Base-by-base conservation (phyloP, 192 early-diverging fungal genomes). In the Lunasporangiospora selenospora region DNA sequence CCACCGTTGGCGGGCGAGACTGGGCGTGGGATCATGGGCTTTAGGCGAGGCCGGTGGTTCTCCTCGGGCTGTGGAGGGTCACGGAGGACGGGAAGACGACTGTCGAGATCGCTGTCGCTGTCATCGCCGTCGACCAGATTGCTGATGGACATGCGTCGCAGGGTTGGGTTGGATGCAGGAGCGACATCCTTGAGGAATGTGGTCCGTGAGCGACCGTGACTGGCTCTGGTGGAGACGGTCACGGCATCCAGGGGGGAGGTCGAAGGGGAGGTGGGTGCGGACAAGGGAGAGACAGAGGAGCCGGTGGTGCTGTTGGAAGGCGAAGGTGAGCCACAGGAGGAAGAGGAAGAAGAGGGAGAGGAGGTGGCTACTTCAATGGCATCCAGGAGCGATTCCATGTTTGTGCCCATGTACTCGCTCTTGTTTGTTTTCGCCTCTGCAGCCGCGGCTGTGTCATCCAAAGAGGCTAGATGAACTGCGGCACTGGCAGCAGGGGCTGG, bases 371-470 rank as follows among this genome's bases (percentile, higher is more conserved):
- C 69, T 43, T 73, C 69, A 12, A 73, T 61, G 1, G 69, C 69
- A 30, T 73, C 53, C 34, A 73, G 36, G 21, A 73, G 69, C 3
- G 69, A 73, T 37, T 73, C 69, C 69, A 73, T 73, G 43, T 57
- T 73, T 6, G 69, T 63, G 39, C 69, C 69, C 45, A 73, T 31
- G 47, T 73, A 73, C 26, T 73, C 69, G 34, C 58, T 41, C 34
- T 57, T 58, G 30, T 73, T 73, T 29, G 60, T 47, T 15, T 57
- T 40, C 12, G 49, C 9, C n/a, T n/a, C n/a, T n/a, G n/a, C n/a
- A n/a, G n/a, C n/a, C n/a, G n/a, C n/a, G n/a, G n/a, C n/a, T n/a
- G n/a, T n/a, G n/a, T n/a, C n/a, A n/a, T n/a, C n/a, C n/a, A n/a
- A n/a, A n/a, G n/a, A n/a, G n/a, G n/a, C n/a, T n/a, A n/a, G n/a